A percentile compares a stretch with the other conserved stretches of the same genome.
phyloP scores from a whole-genome alignment of 257 asterid species.

The Solanum peruvianum region DNA sequence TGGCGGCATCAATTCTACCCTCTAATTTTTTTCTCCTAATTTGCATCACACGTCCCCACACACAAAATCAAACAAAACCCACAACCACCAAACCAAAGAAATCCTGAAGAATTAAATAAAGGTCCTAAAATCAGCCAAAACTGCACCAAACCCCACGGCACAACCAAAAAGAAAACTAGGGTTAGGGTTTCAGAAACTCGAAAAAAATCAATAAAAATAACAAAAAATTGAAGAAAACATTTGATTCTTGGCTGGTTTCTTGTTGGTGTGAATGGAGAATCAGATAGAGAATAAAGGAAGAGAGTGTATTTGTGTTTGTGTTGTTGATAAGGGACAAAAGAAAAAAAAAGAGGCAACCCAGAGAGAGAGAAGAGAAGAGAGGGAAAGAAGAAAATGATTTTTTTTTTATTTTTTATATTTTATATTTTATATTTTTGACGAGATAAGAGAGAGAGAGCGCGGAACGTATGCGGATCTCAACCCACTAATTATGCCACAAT shows the following conservation, averaged over 20 bases:
- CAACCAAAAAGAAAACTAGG: slow-evolving; percentile 7
- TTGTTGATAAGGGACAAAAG: slow-evolving; percentile 16
- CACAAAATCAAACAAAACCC: background rate
- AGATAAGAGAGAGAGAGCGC: background rate
- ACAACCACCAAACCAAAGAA: background rate
- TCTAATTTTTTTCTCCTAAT: slow-evolving; percentile 17
- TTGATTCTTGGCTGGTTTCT: background rate
- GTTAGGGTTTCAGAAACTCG: slow-evolving; percentile 4
- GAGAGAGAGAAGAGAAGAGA: background rate
- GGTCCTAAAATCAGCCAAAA: background rate
- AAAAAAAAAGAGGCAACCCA: background rate
- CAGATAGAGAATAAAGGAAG: background rate
- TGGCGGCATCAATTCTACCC: slow-evolving; percentile 66
- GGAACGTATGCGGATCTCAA: slow-evolving; percentile 22
- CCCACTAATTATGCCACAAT: slow-evolving; percentile 9
- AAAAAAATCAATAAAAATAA: background rate
- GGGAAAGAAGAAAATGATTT: background rate
- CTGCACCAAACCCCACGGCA: background rate
- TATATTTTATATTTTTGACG: background rate
- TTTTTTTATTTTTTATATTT: background rate
- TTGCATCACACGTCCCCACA: slow-evolving; percentile 34
- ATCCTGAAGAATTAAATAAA: background rate
- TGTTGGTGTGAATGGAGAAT: background rate
- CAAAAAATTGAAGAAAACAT: background rate
- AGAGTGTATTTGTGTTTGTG: background rate